Percentiles rank a stretch among this genome's conserved stretches.
phyloP scores from a whole-genome alignment of 23 red algal species.

The Chondrus crispus region DNA sequence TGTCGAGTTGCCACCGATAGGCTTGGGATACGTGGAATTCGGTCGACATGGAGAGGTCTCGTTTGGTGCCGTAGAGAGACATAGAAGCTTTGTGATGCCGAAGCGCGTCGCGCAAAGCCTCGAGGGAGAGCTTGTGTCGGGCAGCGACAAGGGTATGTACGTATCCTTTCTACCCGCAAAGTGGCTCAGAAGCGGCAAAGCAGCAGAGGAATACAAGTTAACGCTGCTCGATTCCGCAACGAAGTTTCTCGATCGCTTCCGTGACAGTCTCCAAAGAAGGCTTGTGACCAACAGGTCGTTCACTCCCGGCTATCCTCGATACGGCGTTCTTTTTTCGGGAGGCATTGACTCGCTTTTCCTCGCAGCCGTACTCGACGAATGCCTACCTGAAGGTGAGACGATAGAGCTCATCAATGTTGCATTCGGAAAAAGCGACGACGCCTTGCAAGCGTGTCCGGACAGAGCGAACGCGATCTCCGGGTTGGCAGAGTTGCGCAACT shows the following conservation, averaged over 20 bases:
- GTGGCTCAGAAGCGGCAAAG: background rate
- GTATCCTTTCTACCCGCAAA: conserved; percentile 32
- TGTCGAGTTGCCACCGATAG: conserved; percentile 49
- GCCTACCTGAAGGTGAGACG: conserved; percentile 46
- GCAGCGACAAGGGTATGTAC: conserved; percentile 36
- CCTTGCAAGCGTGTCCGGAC: conserved; percentile 50
- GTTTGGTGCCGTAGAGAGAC: conserved; percentile 18
- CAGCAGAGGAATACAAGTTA: background rate
- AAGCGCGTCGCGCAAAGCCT: background rate
- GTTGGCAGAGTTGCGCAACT: conserved; percentile 17
- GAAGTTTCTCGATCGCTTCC: conserved; percentile 20
- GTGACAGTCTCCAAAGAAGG: conserved; percentile 21
- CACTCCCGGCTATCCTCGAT: background rate
- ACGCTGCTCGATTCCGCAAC: background rate
- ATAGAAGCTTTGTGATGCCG: conserved; percentile 12
- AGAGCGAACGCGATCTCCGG: conserved; percentile 46
- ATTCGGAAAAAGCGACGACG: conserved; percentile 23
- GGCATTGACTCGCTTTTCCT: conserved; percentile 86
- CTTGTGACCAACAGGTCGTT: background rate
- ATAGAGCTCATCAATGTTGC: conserved; percentile 87
- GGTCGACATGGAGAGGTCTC: background rate
- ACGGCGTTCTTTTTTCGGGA: conserved; percentile 88
- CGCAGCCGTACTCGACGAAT: conserved; percentile 46
- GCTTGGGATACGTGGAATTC: conserved; percentile 38
- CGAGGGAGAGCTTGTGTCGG: background rate